Conservation (phyloP, 108 stramenopile species). For the Halocafeteria seosinensis region DNA sequence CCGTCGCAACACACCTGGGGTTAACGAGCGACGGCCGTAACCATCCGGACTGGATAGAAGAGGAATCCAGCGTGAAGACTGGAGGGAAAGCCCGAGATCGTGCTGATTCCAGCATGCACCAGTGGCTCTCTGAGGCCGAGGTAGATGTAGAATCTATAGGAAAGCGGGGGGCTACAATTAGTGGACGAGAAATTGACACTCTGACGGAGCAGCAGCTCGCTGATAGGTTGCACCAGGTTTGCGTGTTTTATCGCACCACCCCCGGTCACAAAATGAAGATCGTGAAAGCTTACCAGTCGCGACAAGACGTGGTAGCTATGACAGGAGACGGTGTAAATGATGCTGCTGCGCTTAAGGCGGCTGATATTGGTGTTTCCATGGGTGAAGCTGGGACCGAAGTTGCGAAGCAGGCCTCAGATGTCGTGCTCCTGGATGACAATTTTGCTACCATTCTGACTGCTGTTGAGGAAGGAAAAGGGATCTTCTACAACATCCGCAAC, state of each 20-base stretch:
- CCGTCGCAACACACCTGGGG: constrained; percentile 69
- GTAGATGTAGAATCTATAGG: neutral
- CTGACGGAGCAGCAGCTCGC: constrained; percentile 58
- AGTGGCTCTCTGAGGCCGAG: constrained; percentile 33
- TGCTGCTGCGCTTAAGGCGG: constrained; percentile 69
- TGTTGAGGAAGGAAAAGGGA: constrained; percentile 84
- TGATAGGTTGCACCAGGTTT: constrained; percentile 42
- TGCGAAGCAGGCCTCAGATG: constrained; percentile 87
- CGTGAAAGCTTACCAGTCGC: constrained; percentile 67
- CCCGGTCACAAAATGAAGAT: constrained; percentile 82
- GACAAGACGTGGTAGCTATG: constrained; percentile 86
- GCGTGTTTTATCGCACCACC: constrained; percentile 65
- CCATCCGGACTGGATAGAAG: too few relatives aligned
- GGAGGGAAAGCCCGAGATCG: too few relatives aligned
- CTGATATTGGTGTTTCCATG: constrained; percentile 96
- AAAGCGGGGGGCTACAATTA: constrained; percentile 6
- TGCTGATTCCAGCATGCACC: too few relatives aligned
- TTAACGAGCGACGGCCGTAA: constrained; percentile 29
- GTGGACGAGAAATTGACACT: constrained; percentile 24
- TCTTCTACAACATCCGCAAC: constrained; percentile 94
- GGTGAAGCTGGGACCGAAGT: constrained; percentile 82
- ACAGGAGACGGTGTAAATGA: constrained; percentile 95
- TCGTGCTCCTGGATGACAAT: constrained; percentile 73
- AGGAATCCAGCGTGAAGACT: too few relatives aligned
- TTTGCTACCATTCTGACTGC: constrained; percentile 70